Percentiles rank a stretch among this genome's conserved stretches.
phyloP scores from a whole-genome alignment of 2,329 filamentous ascomycete genomes.

The Bretziella fagacearum region DNA sequence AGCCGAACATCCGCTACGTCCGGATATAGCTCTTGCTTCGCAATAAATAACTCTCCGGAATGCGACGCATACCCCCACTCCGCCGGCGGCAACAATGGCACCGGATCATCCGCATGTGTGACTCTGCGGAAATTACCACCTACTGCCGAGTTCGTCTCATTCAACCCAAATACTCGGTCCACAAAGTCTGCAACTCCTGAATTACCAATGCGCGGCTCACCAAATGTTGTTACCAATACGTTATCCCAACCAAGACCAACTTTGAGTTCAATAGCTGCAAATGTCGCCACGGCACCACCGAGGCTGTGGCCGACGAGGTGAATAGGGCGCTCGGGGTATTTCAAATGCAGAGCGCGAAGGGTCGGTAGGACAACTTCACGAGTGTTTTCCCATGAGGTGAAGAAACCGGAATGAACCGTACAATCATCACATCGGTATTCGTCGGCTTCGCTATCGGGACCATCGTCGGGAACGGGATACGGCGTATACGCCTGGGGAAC shows the following conservation, averaged over 20 bases:
- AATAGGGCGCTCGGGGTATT: slow-evolving; percentile 55
- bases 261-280: slow-evolving; percentile 69
- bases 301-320: slow-evolving; percentile 80
- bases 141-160: slow-evolving; percentile 21
- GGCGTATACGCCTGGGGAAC: slow-evolving; percentile 81
- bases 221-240: slow-evolving; percentile 71
- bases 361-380: slow-evolving; percentile 50
- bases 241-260: slow-evolving; percentile 57
- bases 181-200: slow-evolving; percentile 36
- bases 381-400: slow-evolving; percentile 66
- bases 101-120: slow-evolving; percentile 74
- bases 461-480: slow-evolving; percentile 47
- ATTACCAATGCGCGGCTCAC: slow-evolving; percentile 60
- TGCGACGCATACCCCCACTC: slow-evolving; percentile 85
- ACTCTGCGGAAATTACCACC: slow-evolving; percentile 49
- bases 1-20: slow-evolving; percentile 47
- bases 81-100: slow-evolving; percentile 66
- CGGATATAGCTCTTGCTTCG: slow-evolving; percentile 52
- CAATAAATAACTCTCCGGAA: slow-evolving; percentile 74
- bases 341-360: slow-evolving; percentile 39
- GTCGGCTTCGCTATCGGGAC: slow-evolving; percentile 17
- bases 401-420: slow-evolving; percentile 83
- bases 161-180: slow-evolving; percentile 34
- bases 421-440: slow-evolving; percentile 58
- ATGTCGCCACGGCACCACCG: slow-evolving; percentile 76